Evolutionary conservation across 176 grass and related monocot genomes (phyloP).

Genomic region (Chloris gayana): DNA sequence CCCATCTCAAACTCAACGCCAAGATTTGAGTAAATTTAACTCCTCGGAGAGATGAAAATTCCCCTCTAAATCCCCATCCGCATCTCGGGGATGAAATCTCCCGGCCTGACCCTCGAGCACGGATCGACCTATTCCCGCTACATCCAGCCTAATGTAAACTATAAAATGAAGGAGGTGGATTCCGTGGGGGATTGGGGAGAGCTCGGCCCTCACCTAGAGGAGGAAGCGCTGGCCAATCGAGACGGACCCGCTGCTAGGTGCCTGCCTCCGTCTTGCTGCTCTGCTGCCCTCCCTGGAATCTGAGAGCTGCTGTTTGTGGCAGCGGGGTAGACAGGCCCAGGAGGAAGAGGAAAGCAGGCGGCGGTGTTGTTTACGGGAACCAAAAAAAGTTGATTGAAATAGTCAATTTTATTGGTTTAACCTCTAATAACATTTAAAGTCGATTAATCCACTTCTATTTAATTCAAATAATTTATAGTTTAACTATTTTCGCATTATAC

Average conservation of each 20-base stretch:
- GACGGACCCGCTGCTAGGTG: neutral
- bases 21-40: constrained; percentile 38
- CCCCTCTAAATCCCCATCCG: neutral
- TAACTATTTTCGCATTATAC: neutral
- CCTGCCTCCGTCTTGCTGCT: neutral
- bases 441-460: neutral
- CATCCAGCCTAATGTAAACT: neutral
- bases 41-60: neutral
- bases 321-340: neutral
- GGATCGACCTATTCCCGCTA: neutral
- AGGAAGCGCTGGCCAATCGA: neutral
- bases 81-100: neutral
- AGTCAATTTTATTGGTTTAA: too few species aligned
- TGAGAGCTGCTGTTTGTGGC: neutral
- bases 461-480: neutral
- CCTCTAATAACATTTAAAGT: too few species aligned
- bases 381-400: neutral
- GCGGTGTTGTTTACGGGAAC: neutral
- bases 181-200: neutral
- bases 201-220: neutral
- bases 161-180: neutral
- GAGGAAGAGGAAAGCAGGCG: neutral
- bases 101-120: neutral
- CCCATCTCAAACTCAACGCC: neutral
- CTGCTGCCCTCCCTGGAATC: neutral